Conservation (phyloP, 2,329 filamentous ascomycete species). For the Talaromyces sp. region DNA sequence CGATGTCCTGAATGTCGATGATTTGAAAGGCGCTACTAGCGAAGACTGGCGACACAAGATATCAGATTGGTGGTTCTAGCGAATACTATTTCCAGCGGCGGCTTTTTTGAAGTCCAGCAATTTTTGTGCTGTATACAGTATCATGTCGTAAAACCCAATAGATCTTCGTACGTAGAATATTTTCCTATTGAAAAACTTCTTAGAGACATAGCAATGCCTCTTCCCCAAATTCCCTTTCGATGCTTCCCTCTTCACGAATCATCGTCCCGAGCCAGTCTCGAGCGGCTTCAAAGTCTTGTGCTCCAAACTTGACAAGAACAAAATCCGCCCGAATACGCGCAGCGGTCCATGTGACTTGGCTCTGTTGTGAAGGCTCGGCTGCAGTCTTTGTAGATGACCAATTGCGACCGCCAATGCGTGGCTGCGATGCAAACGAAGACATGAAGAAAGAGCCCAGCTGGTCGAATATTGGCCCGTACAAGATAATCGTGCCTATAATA, state of each 20-base stretch:
- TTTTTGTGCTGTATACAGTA: neutral
- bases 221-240: conserved; percentile 68
- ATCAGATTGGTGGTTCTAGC: conserved; percentile 28
- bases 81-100: neutral
- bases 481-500: conserved; percentile 77
- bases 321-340: conserved; percentile 70
- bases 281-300: conserved; percentile 72
- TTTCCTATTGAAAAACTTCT: neutral
- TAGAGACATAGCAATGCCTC: conserved; percentile 70
- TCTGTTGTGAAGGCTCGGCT: conserved; percentile 32
- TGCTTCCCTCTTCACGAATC: conserved; percentile 67
- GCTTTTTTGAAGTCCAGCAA: neutral
- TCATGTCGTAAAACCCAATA: neutral
- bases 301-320: conserved; percentile 86
- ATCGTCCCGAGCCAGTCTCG: conserved; percentile 74
- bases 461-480: conserved; percentile 67
- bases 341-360: conserved; percentile 71
- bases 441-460: conserved; percentile 69
- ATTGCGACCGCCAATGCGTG: conserved; percentile 75
- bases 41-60: conserved; percentile 41
- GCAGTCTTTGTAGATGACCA: conserved; percentile 46
- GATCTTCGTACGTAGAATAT: neutral
- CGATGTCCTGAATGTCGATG: conserved; percentile 55
- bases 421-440: conserved; percentile 68
- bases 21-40: conserved; percentile 44